Conservation (phyloP, 345 rosid species). For the Zanthoxylum bungeanum region DNA sequence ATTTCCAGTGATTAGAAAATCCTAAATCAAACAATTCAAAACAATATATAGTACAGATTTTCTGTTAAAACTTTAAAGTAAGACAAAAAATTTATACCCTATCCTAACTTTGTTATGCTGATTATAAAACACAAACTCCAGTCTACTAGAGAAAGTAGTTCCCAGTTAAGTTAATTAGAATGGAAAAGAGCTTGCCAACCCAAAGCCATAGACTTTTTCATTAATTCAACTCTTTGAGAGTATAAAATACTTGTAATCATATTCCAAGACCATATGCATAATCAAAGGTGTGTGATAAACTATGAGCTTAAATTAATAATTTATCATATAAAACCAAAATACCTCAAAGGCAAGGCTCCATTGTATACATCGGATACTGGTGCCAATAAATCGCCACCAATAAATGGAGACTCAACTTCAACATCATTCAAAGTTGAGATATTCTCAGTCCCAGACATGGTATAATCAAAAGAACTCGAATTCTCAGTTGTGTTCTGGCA, state of each 20-base stretch:
- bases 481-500: conserved; percentile 54
- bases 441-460: conserved; percentile 43
- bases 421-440: conserved; percentile 40
- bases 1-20: background rate
- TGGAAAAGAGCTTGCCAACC: background rate
- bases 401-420: conserved; percentile 63
- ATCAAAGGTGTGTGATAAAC: background rate
- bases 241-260: background rate
- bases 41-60: background rate
- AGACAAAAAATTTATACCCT: background rate
- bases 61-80: conserved; percentile 1
- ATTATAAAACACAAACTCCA: background rate
- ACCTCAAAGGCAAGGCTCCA: conserved; percentile 46
- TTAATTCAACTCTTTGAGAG: background rate
- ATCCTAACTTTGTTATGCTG: background rate
- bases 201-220: background rate
- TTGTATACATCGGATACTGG: conserved; percentile 21
- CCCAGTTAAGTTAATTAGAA: background rate
- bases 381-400: conserved; percentile 23
- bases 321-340: conserved; percentile 8
- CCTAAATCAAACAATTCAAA: background rate
- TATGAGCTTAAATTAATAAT: background rate
- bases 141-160: background rate
- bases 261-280: background rate
- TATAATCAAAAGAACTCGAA: conserved; percentile 76